Evolutionary conservation across 2,329 filamentous ascomycete genomes (phyloP).

Genomic region (Emericellopsis cladophorae): DNA sequence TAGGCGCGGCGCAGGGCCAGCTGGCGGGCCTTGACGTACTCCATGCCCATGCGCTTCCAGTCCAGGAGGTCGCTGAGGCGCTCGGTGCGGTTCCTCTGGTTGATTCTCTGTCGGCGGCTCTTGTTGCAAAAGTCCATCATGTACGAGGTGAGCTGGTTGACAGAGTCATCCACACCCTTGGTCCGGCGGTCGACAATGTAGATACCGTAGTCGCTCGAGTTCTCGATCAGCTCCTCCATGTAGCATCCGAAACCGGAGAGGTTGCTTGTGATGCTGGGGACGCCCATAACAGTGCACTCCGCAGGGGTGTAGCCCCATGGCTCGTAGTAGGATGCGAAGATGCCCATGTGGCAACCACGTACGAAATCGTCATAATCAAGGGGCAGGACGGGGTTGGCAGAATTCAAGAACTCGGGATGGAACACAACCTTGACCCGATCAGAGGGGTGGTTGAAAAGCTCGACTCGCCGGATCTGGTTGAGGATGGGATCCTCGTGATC

Average conservation of each 20-base stretch:
- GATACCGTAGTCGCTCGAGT: slow-evolving; percentile 94
- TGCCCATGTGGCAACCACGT: slow-evolving; percentile 85
- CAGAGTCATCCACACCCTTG: slow-evolving; percentile 94
- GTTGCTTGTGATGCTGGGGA: slow-evolving; percentile 96
- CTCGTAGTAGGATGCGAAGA: slow-evolving; percentile 97
- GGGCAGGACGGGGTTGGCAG: slow-evolving; percentile 85
- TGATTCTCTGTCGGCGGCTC: slow-evolving; percentile 92
- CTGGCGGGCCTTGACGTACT: slow-evolving; percentile 96
- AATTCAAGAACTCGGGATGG: slow-evolving; percentile 95
- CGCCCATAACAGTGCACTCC: slow-evolving; percentile 97
- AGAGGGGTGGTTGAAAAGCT: slow-evolving; percentile 90
- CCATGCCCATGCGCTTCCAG: slow-evolving; percentile 99
- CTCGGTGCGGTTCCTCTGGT: slow-evolving; percentile 95
- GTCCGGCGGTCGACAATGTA: slow-evolving; percentile 94
- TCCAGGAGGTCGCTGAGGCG: slow-evolving; percentile 87
- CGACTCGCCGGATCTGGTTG: slow-evolving; percentile 89
- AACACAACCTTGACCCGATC: slow-evolving; percentile 97
- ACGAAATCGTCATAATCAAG: slow-evolving; percentile 99
- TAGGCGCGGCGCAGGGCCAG: slow-evolving; percentile 86
- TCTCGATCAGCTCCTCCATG: slow-evolving; percentile 98
- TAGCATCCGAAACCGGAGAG: slow-evolving; percentile 97
- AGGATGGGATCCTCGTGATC: slow-evolving; percentile 87
- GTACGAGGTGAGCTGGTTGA: slow-evolving; percentile 75
- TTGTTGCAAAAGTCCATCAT: slow-evolving; percentile 95
- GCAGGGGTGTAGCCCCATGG: slow-evolving; percentile 98